phyloP scores from a whole-genome alignment of 805 yeast species.

The Ogataea kodamae region DNA sequence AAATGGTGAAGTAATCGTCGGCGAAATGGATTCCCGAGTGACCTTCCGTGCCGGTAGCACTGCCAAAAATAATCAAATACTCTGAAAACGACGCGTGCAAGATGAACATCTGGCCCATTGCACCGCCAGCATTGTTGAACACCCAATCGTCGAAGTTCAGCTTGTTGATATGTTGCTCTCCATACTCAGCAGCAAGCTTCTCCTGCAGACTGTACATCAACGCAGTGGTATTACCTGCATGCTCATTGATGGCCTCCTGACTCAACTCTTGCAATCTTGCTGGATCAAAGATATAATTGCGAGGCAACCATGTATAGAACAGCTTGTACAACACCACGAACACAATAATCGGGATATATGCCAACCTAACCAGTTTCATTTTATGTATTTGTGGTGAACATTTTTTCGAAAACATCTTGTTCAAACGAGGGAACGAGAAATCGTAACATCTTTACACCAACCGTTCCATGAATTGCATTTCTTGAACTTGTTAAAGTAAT shows the following conservation, averaged over 20 bases:
- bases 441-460: too few relatives aligned
- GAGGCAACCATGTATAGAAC: conserved; percentile 66
- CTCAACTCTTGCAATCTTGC: conserved; percentile 55
- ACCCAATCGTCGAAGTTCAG: conserved; percentile 84
- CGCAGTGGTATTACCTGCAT: conserved; percentile 60
- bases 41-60: conserved; percentile 93
- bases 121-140: conserved; percentile 97
- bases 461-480: too few relatives aligned
- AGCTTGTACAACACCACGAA: conserved; percentile 38
- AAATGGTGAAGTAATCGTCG: conserved; percentile 93
- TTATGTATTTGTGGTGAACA: conserved; percentile 3
- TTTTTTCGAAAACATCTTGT: conserved; percentile 4
- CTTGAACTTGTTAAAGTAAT: too few relatives aligned
- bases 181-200: conserved; percentile 60
- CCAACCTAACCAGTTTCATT: conserved; percentile 16
- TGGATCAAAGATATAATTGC: conserved; percentile 67
- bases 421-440: conserved; percentile 1
- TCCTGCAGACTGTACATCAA: conserved; percentile 61
- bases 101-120: conserved; percentile 95
- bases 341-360: conserved; percentile 26
- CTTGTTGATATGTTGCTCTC: conserved; percentile 62
- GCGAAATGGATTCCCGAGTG: conserved; percentile 95
- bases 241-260: conserved; percentile 47
- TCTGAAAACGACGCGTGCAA: conserved; percentile 93
- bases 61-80: conserved; percentile 88